phyloP scores from a whole-genome alignment of 2,329 filamentous ascomycete species.

The Botryosphaeria agaves region DNA sequence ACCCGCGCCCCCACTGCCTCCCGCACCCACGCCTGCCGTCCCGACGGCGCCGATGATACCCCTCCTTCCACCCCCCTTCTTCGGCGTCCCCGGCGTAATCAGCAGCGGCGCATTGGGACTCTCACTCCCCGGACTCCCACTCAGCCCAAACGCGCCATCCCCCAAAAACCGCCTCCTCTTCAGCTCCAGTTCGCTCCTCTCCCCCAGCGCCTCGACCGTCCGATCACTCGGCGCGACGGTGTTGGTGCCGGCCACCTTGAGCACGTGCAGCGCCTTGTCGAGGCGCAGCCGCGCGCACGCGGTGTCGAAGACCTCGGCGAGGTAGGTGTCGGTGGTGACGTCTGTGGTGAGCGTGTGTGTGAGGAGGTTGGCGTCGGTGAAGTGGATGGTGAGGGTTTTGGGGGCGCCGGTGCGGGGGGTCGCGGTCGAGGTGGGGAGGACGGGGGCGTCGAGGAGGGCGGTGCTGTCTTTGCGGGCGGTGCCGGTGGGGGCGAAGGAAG shows the following conservation, averaged over 20 bases:
- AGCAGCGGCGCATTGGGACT: constrained; percentile 51
- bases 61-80: constrained; percentile 31
- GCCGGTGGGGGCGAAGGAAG: constrained; percentile 28
- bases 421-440: constrained; percentile 22
- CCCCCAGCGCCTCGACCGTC: constrained; percentile 62
- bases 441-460: constrained; percentile 24
- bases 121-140: constrained; percentile 49
- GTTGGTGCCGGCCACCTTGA: constrained; percentile 59
- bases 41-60: constrained; percentile 19
- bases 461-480: constrained; percentile 27
- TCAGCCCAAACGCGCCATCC: constrained; percentile 52
- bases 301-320: constrained; percentile 64
- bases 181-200: constrained; percentile 58
- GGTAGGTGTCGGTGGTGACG: constrained; percentile 67
- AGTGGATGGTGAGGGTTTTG: constrained; percentile 55
- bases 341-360: constrained; percentile 52
- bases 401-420: constrained; percentile 47
- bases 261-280: constrained; percentile 62
- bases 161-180: constrained; percentile 58
- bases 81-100: constrained; percentile 28
- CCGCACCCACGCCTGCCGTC: constrained; percentile 17
- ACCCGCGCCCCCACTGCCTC: too few species aligned
- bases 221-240: constrained; percentile 62
- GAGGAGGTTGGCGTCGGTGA: constrained; percentile 54
- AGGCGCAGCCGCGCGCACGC: constrained; percentile 62